Evolutionary conservation across 768 basidiomycete species (phyloP), one percentile per base, ranked within the genome.

Genomic region (Coprinellus micaceus): DNA sequence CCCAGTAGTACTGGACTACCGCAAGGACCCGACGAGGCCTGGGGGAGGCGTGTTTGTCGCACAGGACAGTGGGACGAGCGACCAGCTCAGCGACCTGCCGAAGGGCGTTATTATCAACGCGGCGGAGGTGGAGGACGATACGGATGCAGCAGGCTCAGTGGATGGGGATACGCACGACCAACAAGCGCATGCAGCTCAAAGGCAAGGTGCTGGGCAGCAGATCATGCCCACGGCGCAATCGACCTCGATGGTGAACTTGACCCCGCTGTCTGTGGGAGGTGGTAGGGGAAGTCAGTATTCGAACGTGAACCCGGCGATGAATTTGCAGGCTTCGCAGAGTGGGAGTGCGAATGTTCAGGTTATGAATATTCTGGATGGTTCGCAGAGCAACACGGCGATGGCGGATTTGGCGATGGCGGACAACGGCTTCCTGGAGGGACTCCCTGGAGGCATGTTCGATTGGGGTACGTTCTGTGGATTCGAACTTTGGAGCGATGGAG

Each of bases 11-110:
- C 71, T 94, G 52, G 79, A 85, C 59, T 96, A 90, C 73, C 80
- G 83, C 65, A 86, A 87, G 60, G 94, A 96, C 67, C 80, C 83
- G 6, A 84, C 85, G 46, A 80, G 88, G 46, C 91, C 91, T 11
- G 93, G 92, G n/a, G 86, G 87, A 9, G 94, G 94, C 11, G 85
- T 95, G 6, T 97, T 89, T 61, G 67, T 95, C 46, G 91, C 88
- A 2, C 74, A 74, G 41, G 75, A 78, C 12, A 78, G 80, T 50
- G 72, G 71, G 45, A 72, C 65, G 46, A 69, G 73, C 40, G 76
- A 71, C 37, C 73, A 79, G 61, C 78, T 83, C 57, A 74, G 77
- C 54, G 82, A 85, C 60, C 47, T 88, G 33, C 79, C 82, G 4
- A 76, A 74, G 55, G 84, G 84, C 7, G 76, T 76, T 44, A 71